Conservation (phyloP, 2,329 filamentous ascomycete genomes). For the Aspergillus fumigatiaffinis region DNA sequence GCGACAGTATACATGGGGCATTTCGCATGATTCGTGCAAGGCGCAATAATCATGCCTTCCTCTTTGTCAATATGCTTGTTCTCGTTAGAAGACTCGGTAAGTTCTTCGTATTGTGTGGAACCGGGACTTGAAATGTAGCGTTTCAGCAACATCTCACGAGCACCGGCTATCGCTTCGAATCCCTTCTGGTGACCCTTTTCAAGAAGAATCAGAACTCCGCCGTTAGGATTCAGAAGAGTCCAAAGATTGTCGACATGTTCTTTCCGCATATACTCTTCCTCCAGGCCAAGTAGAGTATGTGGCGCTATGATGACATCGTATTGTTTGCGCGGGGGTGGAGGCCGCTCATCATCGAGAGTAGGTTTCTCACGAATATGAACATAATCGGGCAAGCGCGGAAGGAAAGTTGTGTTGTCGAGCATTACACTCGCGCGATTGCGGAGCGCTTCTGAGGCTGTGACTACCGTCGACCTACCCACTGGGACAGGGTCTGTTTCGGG, state of each 20-base stretch:
- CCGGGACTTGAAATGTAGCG: constrained; percentile 65
- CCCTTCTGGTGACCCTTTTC: constrained; percentile 90
- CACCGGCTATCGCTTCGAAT: constrained; percentile 86
- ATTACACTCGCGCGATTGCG: constrained; percentile 71
- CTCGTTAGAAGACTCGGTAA: constrained; percentile 29
- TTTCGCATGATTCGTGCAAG: constrained; percentile 79
- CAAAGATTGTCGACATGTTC: constrained; percentile 83
- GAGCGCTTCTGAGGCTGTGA: constrained; percentile 71
- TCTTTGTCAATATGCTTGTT: constrained; percentile 44
- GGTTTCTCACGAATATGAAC: constrained; percentile 58
- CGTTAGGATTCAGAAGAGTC: constrained; percentile 76
- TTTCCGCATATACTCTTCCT: constrained; percentile 73
- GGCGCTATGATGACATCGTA: constrained; percentile 90
- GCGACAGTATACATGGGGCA: constrained; percentile 84
- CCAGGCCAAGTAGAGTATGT: constrained; percentile 72
- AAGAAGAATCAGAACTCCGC: constrained; percentile 79
- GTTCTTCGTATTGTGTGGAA: constrained; percentile 40
- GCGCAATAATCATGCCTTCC: constrained; percentile 58
- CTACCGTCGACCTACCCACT: constrained; percentile 70
- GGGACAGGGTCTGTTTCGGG: constrained; percentile 39
- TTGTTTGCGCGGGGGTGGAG: constrained; percentile 62
- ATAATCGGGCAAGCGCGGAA: constrained; percentile 88
- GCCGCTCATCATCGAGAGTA: constrained; percentile 54
- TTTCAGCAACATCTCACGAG: constrained; percentile 72
- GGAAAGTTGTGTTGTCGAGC: constrained; percentile 83